These are phyloP conservation scores for Blastomyces gilchristii DNA, from an alignment of 2,329 filamentous ascomycete species.

Conservation along the genomic window DNA sequence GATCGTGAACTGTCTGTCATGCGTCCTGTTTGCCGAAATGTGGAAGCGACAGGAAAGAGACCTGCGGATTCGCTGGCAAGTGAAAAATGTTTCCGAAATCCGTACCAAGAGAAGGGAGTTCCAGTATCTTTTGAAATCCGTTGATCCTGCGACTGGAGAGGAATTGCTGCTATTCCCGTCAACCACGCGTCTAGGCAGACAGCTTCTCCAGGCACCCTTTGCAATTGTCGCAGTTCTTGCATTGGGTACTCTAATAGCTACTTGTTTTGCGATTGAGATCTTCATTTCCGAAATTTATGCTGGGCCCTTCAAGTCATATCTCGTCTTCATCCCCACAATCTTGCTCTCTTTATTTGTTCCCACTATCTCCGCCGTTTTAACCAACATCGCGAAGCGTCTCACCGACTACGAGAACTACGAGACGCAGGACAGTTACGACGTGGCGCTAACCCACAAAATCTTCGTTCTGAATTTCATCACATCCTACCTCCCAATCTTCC, in stretches of 20 bases:
- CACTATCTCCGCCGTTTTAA: slow-evolving; percentile 64
- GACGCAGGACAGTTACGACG: slow-evolving; percentile 71
- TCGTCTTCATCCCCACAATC: slow-evolving; percentile 79
- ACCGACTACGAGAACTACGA: slow-evolving; percentile 88
- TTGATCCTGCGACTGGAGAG: slow-evolving; percentile 75
- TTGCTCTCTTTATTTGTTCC: slow-evolving; percentile 76
- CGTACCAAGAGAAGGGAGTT: slow-evolving; percentile 71
- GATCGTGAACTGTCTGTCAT: slow-evolving; percentile 71
- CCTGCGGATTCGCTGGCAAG: slow-evolving; percentile 77
- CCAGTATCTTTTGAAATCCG: slow-evolving; percentile 62
- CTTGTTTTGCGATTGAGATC: slow-evolving; percentile 85
- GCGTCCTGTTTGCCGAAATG: slow-evolving; percentile 81
- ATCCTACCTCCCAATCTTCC: slow-evolving; percentile 81
- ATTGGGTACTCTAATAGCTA: slow-evolving; percentile 71
- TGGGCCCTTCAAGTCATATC: slow-evolving; percentile 72
- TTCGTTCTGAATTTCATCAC: slow-evolving; percentile 97
- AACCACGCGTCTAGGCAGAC: slow-evolving; percentile 62
- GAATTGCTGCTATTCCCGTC: slow-evolving; percentile 64
- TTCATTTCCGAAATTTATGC: slow-evolving; percentile 92
- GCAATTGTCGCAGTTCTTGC: slow-evolving; percentile 60
- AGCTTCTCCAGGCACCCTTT: slow-evolving; percentile 77
- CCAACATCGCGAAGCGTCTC: slow-evolving; percentile 62
- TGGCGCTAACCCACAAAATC: slow-evolving; percentile 79
- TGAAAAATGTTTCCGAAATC: slow-evolving; percentile 71
- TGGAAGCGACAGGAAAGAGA: slow-evolving; percentile 93